A percentile compares a stretch with the other conserved stretches of the same genome.
These are phyloP conservation scores for Vanderwaltozyma yarrowii DNA, from an alignment of 805 yeast species.

Conservation along the genomic window DNA sequence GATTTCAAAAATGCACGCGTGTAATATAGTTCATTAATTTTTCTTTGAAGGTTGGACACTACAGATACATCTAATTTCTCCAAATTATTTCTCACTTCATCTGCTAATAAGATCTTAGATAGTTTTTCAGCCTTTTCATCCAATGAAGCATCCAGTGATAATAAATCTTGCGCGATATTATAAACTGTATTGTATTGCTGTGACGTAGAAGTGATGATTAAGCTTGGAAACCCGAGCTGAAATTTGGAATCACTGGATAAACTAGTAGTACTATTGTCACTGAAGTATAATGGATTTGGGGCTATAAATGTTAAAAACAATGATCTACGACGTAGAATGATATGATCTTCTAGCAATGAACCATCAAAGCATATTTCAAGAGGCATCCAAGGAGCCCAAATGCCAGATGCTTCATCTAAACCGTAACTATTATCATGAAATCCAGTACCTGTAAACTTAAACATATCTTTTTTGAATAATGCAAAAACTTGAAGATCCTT, in stretches of 20 bases:
- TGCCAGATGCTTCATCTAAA: conserved; percentile 15
- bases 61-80: conserved; percentile 29
- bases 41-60: conserved; percentile 43
- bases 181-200: conserved; percentile 46
- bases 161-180: conserved; percentile 37
- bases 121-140: conserved; percentile 36
- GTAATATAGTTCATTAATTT: conserved; percentile 32
- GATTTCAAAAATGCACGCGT: conserved; percentile 34
- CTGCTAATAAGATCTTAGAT: conserved; percentile 43
- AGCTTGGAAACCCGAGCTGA: conserved; percentile 34
- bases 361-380: conserved; percentile 50
- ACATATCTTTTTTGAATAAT: conserved; percentile 33
- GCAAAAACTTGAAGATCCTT: conserved; percentile 48
- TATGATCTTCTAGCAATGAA: conserved; percentile 32
- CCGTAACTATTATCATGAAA: conserved; percentile 24
- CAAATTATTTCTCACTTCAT: conserved; percentile 35
- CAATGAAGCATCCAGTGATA: conserved; percentile 29
- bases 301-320: conserved; percentile 38
- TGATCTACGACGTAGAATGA: conserved; percentile 44
- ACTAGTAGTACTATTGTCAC: conserved; percentile 19
- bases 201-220: conserved; percentile 45
- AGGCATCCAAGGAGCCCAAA: conserved; percentile 65
- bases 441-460: conserved; percentile 18
- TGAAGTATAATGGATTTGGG: conserved; percentile 43
- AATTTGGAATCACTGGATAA: conserved; percentile 24